Percentiles rank a stretch among this genome's conserved stretches.
Evolutionary conservation across 306 rosid species (phyloP).

Genomic region (Trifolium pratense): DNA sequence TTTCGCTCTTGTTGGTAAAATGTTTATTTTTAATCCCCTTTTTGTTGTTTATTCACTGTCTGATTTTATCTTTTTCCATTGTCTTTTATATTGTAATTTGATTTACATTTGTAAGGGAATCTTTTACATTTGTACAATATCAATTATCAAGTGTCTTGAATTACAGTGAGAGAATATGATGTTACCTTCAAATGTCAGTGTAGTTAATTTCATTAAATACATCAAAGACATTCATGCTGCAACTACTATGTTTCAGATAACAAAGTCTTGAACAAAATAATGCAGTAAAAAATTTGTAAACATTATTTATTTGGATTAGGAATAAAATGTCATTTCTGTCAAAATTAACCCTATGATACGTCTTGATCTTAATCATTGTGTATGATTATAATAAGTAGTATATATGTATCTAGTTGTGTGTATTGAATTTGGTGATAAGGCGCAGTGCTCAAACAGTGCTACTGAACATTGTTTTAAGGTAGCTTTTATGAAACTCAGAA

Average conservation of each 20-base stretch:
- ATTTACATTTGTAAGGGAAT: constrained; percentile 37
- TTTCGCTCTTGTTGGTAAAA: constrained; percentile 31
- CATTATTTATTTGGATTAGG: neutral
- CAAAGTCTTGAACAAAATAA: neutral
- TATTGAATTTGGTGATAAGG: constrained; percentile 18
- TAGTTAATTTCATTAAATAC: neutral
- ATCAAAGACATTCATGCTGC: neutral
- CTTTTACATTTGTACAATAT: constrained; percentile 2
- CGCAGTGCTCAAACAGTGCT: neutral
- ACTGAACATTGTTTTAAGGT: constrained; percentile 1
- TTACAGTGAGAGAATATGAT: neutral
- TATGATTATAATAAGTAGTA: neutral
- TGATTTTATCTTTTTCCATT: constrained; percentile 19
- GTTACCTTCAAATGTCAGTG: neutral
- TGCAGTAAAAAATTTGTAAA: neutral
- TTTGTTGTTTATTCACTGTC: constrained; percentile 9
- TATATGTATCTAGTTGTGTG: neutral
- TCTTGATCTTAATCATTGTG: neutral
- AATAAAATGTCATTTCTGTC: constrained; percentile 6
- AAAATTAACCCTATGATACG: neutral
- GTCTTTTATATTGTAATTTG: constrained; percentile 29
- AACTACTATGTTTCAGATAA: neutral
- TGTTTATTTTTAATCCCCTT: constrained; percentile 2
- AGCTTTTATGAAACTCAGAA: neutral
- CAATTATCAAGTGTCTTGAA: neutral